A percentile compares a stretch with the other conserved stretches of the same genome.
Evolutionary conservation across 1,284 basidiomycete genomes (phyloP).

Genomic region (Rhodotorula mucilaginosa): DNA sequence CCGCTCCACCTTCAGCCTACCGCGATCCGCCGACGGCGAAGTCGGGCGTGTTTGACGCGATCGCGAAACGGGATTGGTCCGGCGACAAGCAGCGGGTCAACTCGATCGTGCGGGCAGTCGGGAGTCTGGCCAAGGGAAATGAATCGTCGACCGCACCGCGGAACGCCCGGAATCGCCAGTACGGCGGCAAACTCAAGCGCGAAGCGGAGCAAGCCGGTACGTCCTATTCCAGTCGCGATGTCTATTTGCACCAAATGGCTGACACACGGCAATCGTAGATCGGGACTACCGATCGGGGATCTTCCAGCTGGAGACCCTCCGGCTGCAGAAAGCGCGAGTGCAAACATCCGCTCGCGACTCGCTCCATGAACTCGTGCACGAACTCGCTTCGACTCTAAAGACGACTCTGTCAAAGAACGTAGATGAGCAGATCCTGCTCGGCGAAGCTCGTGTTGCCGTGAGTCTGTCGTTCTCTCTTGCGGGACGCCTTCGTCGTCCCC

Average conservation of each 20-base stretch:
- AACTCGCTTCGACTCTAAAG: conserved; percentile 32
- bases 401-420: conserved; percentile 27
- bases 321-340: conserved; percentile 51
- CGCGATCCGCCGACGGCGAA: conserved; percentile 33
- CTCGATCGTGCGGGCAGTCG: conserved; percentile 35
- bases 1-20: conserved; percentile 11
- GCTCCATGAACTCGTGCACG: conserved; percentile 34
- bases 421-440: conserved; percentile 17
- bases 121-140: conserved; percentile 25
- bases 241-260: conserved; percentile 3
- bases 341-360: conserved; percentile 28
- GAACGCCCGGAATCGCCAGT: conserved; percentile 19
- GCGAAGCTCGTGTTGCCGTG: conserved; percentile 13
- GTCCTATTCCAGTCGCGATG: conserved; percentile 40
- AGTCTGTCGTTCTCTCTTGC: background rate
- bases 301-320: conserved; percentile 88
- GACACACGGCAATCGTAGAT: conserved; percentile 55
- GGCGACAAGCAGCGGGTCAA: conserved; percentile 38
- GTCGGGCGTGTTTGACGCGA: conserved; percentile 35
- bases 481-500: background rate
- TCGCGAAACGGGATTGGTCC: conserved; percentile 36
- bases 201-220: conserved; percentile 87
- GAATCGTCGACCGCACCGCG: background rate
- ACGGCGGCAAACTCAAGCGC: conserved; percentile 63
- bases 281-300: conserved; percentile 88